Base-by-base conservation (phyloP, 805 yeast species). In the Teunomyces stri region DNA sequence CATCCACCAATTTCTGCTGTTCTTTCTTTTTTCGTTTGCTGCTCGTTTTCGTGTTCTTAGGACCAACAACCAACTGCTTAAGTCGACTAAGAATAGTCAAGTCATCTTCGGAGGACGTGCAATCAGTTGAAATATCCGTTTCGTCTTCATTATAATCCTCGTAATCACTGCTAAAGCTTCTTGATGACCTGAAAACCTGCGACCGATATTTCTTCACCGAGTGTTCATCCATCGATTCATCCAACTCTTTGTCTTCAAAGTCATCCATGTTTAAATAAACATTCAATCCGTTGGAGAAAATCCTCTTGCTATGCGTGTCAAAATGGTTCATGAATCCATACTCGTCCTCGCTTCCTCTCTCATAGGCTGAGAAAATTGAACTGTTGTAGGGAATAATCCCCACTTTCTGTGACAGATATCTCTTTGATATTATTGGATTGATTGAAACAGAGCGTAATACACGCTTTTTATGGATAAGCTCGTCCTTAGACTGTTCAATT, bases 401-500 rank as follows among this genome's bases (percentile, higher is more conserved):
- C 4, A 39, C 34, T 16, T 39, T 30, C 31, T 34, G 34, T 15
- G 30, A 21, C 43, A 39, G 34, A 18, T 52, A 52, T 34, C 51
- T 48, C 34, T 52, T 52, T 18, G 52, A 48, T 42, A 52, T 15
- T 13, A 52, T 55, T 6, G 66, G 65, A 42, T 62, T 62, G 42
- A 62, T 60, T 3, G 66, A 61, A 6, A 72, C 77, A 10, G 70
- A 62, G 40, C 78, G 57, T 44, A 73, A 62, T 5, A 73, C 75
- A 22, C 76, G 55, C 47, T 72, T 73, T 55, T 70, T 70, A 50
- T 70, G 66, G 33, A 72, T 70, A 39, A 80, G 60, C 54, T 71
- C 68, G 49, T 74, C 73, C 51, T 69, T 69, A 22, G 81, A 80
- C 50, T 64, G 70, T 52, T 72, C 70, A 22, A 79, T 79, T 52